phyloP scores from a whole-genome alignment of 179 eudicot species.

The Beta lomatogona region DNA sequence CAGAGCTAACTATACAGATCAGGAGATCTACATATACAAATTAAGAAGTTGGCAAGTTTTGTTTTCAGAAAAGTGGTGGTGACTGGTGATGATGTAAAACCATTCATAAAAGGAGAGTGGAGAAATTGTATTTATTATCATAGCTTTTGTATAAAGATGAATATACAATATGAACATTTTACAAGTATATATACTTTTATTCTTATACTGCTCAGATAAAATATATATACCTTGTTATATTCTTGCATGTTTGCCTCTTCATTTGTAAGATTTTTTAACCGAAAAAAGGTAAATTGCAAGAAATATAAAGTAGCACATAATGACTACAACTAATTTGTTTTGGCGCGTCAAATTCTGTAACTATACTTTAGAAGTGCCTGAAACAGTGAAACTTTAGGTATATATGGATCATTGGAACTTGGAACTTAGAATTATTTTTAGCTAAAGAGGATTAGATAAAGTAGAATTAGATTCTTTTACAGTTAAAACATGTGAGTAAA shows the following conservation, averaged over 20 bases:
- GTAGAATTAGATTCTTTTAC: constrained; percentile 34
- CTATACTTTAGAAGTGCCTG: neutral
- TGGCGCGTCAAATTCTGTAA: constrained; percentile 4
- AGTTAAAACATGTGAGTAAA: constrained; percentile 7
- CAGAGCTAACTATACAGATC: constrained; percentile 17
- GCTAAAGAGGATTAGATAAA: constrained; percentile 22
- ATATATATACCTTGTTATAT: too few relatives aligned
- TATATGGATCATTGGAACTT: constrained; percentile 16
- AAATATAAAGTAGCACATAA: neutral
- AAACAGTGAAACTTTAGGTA: neutral
- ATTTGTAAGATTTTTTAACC: too few relatives aligned
- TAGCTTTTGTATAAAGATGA: constrained; percentile 34
- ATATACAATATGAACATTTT: constrained; percentile 11
- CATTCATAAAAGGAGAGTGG: neutral
- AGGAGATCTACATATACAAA: neutral
- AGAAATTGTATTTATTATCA: constrained; percentile 1
- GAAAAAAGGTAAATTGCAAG: neutral
- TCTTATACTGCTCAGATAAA: too few relatives aligned
- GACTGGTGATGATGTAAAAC: constrained; percentile 2
- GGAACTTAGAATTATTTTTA: neutral
- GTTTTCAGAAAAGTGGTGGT: constrained; percentile 17
- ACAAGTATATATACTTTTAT: constrained; percentile 20
- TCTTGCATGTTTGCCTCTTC: too few relatives aligned
- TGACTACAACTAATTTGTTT: constrained; percentile 1
- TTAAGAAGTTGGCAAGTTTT: constrained; percentile 23